A percentile compares a stretch with the other conserved stretches of the same genome.
These are phyloP conservation scores for Globisporangium paddicum DNA, from an alignment of 352 stramenopile genomes.

Conservation along the genomic window DNA sequence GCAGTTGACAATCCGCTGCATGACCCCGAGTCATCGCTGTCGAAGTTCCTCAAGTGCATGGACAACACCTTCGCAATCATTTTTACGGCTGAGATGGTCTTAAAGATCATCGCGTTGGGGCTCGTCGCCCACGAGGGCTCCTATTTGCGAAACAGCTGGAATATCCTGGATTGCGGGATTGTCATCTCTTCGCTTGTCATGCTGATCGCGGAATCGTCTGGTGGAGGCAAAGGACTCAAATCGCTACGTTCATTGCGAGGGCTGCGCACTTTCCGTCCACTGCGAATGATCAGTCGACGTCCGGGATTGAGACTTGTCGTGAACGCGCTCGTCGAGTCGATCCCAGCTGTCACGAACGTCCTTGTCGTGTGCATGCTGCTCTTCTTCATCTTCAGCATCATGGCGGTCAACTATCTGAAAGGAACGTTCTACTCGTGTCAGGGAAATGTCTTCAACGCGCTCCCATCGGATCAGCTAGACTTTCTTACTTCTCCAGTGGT, in stretches of 20 bases:
- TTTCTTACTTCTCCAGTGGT: conserved; percentile 40
- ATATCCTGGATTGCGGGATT: conserved; percentile 88
- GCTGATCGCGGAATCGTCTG: conserved; percentile 44
- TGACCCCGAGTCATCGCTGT: conserved; percentile 39
- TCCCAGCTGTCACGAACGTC: conserved; percentile 89
- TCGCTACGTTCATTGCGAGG: conserved; percentile 80
- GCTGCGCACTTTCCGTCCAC: conserved; percentile 83
- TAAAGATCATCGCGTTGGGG: conserved; percentile 87
- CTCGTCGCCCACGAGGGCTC: conserved; percentile 56
- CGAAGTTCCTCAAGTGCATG: conserved; percentile 41
- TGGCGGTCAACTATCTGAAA: conserved; percentile 93
- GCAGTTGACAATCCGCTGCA: conserved; percentile 85
- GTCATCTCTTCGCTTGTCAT: conserved; percentile 80
- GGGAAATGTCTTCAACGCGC: conserved; percentile 44
- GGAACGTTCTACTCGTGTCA: conserved; percentile 82
- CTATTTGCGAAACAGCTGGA: conserved; percentile 87
- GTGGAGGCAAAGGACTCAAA: conserved; percentile 43
- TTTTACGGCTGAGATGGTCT: conserved; percentile 86
- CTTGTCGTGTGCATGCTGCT: conserved; percentile 90
- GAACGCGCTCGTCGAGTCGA: conserved; percentile 85
- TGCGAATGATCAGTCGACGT: conserved; percentile 87
- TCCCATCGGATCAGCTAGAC: conserved; percentile 30
- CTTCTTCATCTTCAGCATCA: conserved; percentile 95
- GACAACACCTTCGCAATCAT: conserved; percentile 77
- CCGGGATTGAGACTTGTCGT: conserved; percentile 90